Evolutionary conservation across 495 filamentous ascomycete genomes (phyloP), one percentile per base, ranked within the genome.

Genomic region (Trichoderma asperelloides): DNA sequence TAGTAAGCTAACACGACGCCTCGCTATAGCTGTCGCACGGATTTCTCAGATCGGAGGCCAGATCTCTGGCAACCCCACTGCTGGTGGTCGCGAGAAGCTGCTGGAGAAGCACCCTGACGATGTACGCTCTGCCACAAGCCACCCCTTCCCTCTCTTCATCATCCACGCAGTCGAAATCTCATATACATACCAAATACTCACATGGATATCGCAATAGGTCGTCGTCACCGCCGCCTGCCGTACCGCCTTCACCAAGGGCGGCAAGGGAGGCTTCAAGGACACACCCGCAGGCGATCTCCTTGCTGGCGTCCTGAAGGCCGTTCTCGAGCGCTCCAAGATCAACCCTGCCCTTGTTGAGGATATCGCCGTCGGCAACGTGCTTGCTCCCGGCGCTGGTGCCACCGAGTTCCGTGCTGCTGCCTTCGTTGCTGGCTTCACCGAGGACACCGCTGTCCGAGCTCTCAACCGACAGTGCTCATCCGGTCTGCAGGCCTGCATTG

Each of bases 361-460:
- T 74, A 88, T 98, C 68, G 88, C 90, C 60, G 96, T 98, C 68
- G 95, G 95, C 71, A 88, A 86, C 64, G 95, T 98, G 23, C 87
- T 98, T 33, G 85, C 94, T 6, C 94, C 95, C 21, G 95, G 95
- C 69, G 95, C 91, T 68, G 95, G 95, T 70, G 95, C 96, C 27
- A 98, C 95, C 49, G 95, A 98, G 80, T 97, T 94, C 86, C 87
- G 95, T 70, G 95, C 93, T 68, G 94, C 96, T 18, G 87, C 91
- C 39, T 84, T 98, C 21, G 91, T 93, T 12, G 95, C 95, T 65
- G 96, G 95, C 39, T 92, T 98, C 78, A 91, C 96, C 43, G 91
- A 89, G 71, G 81, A 85, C 27, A 83, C 93, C 0, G 89, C 92
- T 16, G 89, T 96, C 25, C 93, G 89, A 79, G 85, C 85, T 45